A percentile compares a stretch with the other conserved stretches of the same genome.
phyloP scores from a whole-genome alignment of 768 basidiomycete genomes.

The Boletus eberwhitei region DNA sequence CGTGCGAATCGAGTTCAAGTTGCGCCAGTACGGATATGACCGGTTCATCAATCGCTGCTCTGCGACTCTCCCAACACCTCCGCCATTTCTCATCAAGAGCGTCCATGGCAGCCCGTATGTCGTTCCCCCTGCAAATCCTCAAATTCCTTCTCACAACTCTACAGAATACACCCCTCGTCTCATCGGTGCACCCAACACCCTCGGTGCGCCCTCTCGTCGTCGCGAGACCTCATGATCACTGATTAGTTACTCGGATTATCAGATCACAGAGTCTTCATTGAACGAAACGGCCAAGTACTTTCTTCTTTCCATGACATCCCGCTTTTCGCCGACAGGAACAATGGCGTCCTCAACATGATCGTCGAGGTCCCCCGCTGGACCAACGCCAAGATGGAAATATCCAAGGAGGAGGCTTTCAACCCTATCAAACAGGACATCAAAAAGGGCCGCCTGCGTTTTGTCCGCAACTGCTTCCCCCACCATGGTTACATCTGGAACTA shows the following conservation, averaged over 20 bases:
- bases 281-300: constrained; percentile 80
- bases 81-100: constrained; percentile 49
- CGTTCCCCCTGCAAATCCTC: constrained; percentile 4
- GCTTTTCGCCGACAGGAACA: constrained; percentile 93
- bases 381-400: constrained; percentile 99
- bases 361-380: constrained; percentile 99
- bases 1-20: background rate
- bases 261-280: constrained; percentile 96
- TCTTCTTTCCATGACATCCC: constrained; percentile 96
- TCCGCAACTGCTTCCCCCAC: constrained; percentile 99
- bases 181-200: constrained; percentile 88
- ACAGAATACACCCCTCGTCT: constrained; percentile 71
- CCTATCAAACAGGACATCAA: constrained; percentile 99
- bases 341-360: constrained; percentile 97
- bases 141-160: constrained; percentile 5
- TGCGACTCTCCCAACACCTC: constrained; percentile 62
- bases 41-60: constrained; percentile 14
- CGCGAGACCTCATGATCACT: constrained; percentile 9
- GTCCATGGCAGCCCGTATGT: constrained; percentile 40
- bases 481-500: constrained; percentile 99
- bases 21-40: constrained; percentile 22
- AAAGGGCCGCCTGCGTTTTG: constrained; percentile 92
- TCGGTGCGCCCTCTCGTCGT: constrained; percentile 54
- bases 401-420: constrained; percentile 97
- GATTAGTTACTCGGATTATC: constrained; percentile 26